Evolutionary conservation across 352 stramenopile species (phyloP).

Genomic region (Globisporangium viniferum): DNA sequence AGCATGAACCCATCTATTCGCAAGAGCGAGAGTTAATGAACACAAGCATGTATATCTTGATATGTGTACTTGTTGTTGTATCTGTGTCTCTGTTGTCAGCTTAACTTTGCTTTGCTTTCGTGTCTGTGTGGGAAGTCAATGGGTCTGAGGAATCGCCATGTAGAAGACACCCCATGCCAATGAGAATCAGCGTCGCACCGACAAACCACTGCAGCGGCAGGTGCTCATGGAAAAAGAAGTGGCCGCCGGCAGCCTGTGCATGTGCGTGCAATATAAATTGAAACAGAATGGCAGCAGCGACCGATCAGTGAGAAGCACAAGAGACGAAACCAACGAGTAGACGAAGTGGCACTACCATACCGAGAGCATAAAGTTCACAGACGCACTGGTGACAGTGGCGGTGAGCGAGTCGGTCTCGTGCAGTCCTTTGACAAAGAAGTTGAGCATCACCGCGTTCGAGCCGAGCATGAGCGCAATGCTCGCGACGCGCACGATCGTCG

Average conservation of each 20-base stretch:
- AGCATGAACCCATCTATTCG: not conserved
- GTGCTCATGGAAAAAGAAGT: slow-evolving; percentile 66
- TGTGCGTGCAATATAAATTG: not conserved
- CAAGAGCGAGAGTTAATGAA: not conserved
- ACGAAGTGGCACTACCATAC: slow-evolving; percentile 16
- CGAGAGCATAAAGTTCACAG: slow-evolving; percentile 82
- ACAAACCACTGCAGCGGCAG: slow-evolving; percentile 74
- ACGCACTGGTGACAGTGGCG: slow-evolving; percentile 75
- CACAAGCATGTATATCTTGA: slow-evolving; percentile 12
- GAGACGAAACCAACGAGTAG: not conserved
- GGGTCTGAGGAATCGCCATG: slow-evolving; percentile 41
- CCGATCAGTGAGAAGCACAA: not conserved
- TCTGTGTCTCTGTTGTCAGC: slow-evolving; percentile 9
- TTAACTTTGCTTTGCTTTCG: slow-evolving; percentile 29
- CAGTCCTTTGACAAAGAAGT: slow-evolving; percentile 75
- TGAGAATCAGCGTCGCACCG: slow-evolving; percentile 65
- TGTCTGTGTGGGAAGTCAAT: not conserved
- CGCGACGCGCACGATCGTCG: slow-evolving; percentile 32
- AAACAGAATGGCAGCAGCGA: not conserved
- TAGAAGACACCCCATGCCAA: slow-evolving; percentile 64
- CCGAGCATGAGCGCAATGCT: slow-evolving; percentile 72
- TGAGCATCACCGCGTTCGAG: slow-evolving; percentile 75
- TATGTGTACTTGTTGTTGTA: slow-evolving; percentile 6
- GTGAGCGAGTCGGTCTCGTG: slow-evolving; percentile 87
- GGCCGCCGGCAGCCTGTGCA: slow-evolving; percentile 43